Base-by-base conservation (phyloP, 2,329 filamentous ascomycete species). In the Elsinoe perseae region DNA sequence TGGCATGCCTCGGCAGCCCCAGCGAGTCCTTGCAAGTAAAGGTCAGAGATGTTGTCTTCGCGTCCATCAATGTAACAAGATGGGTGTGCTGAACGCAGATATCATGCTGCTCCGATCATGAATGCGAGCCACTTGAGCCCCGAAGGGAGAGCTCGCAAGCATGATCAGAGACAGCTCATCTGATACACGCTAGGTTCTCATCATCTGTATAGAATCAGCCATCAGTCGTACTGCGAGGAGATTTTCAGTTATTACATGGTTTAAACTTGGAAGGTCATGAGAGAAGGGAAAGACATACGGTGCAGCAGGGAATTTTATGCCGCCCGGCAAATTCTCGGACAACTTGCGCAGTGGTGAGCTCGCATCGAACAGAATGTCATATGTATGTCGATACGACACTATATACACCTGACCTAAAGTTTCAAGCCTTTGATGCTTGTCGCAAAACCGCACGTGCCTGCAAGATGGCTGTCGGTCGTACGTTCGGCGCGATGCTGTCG, bases 231-330 rank as follows among this genome's bases (percentile, higher is more conserved):
- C n/a, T n/a, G n/a, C n/a, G n/a, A n/a, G 27, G 14, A 16, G 12
- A 59, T 14, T 14, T 23, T n/a, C n/a, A n/a, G 52, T 59, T 83
- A 90, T 82, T 79, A 96, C 91, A 78, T 89, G 82, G 85, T 84
- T 86, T 95, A 95, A 95, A 96, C 91, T 88, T 89, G 90, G 91
- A 96, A 95, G 89, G 91, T 92, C 81, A 84, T 86, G 80, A 84
- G 73, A 68, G 70, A 70, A 79, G n/a, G n/a, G 44, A 54, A 68
- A 68, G 65, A 65, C 65, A 62, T 64, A 42, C 20, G 44, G 32
- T 12, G 28, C 16, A 43, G 18, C 25, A 27, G 23, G 20, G 36
- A 20, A 46, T 50, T 56, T 52, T 59, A 56, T 56, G 23, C 9
- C 30, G 16, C 8, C 18, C 48, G 48, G 48, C 48, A 36, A n/a